A percentile compares a stretch with the other conserved stretches of the same genome.
Evolutionary conservation across 2,329 filamentous ascomycete genomes (phyloP).

Genomic region (Erysiphe pulchra): DNA sequence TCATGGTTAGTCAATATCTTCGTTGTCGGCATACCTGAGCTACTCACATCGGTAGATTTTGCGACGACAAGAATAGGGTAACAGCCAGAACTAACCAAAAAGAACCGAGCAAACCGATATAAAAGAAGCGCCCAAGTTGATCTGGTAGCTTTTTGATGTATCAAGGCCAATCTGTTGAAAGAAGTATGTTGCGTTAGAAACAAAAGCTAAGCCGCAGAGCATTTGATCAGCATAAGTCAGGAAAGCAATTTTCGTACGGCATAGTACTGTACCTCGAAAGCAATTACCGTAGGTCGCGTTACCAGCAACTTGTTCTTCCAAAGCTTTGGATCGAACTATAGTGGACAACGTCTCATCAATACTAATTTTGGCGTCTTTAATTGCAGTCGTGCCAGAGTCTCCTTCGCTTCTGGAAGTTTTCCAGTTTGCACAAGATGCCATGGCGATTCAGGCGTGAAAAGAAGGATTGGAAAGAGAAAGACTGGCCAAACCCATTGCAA

Average conservation of each 20-base stretch:
- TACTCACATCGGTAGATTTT: constrained; percentile 50
- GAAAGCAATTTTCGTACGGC: constrained; percentile 24
- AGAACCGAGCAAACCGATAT: no score
- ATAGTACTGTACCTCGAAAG: constrained; percentile 20
- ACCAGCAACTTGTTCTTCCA: constrained; percentile 20
- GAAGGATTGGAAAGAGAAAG: constrained; percentile 20
- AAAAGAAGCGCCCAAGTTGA: no score
- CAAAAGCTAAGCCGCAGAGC: constrained; percentile 33
- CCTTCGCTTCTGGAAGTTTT: constrained; percentile 11
- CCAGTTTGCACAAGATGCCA: constrained; percentile 24
- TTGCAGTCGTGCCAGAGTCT: neutral
- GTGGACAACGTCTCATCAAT: constrained; percentile 18
- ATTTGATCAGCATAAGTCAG: constrained; percentile 36
- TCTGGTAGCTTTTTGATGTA: no score
- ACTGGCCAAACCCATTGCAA: constrained; percentile 28
- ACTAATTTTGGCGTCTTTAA: constrained; percentile 14
- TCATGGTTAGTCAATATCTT: constrained; percentile 5
- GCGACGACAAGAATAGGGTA: no score
- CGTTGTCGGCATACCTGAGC: neutral
- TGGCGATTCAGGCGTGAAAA: constrained; percentile 21
- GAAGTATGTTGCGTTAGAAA: constrained; percentile 31
- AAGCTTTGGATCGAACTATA: constrained; percentile 27
- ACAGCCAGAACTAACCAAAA: no score
- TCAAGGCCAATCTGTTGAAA: constrained; percentile 25
- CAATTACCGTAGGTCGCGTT: constrained; percentile 22